Conservation (phyloP, 2,329 filamentous ascomycete genomes). For the Nothophaeocryptopus gaeumannii region DNA sequence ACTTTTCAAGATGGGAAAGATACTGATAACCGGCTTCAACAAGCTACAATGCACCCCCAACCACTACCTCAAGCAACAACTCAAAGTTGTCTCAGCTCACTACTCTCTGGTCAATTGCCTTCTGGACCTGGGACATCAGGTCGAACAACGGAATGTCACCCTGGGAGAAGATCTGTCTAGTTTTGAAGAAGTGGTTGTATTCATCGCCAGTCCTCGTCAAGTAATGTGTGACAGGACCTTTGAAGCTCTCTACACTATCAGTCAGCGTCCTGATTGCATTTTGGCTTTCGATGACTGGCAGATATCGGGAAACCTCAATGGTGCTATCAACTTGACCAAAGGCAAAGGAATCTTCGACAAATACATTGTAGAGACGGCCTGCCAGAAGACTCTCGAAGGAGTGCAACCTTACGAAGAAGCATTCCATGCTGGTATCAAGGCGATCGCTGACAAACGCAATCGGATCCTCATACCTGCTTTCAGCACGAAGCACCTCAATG, state of each 20-base stretch:
- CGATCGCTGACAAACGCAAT: neutral
- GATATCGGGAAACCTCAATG: neutral
- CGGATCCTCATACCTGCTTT: constrained; percentile 1
- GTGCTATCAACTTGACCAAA: neutral
- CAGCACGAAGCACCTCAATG: neutral
- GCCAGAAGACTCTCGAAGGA: neutral
- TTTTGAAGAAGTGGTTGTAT: constrained; percentile 7
- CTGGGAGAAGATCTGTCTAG: constrained; percentile 1
- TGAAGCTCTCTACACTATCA: constrained; percentile 2
- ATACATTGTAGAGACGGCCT: neutral
- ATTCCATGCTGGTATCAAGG: neutral
- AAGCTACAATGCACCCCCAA: constrained; percentile 1
- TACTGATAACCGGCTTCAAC: constrained; percentile 10
- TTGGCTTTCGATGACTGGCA: constrained; percentile 11
- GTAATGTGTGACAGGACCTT: neutral
- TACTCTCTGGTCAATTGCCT: constrained; percentile 12
- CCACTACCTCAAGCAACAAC: constrained; percentile 4
- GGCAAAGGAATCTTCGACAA: neutral
- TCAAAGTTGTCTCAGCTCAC: constrained; percentile 7
- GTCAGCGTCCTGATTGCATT: constrained; percentile 5
- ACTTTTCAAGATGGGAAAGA: neutral
- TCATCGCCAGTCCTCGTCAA: constrained; percentile 1
- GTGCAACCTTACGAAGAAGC: constrained; percentile 1
- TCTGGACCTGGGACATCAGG: constrained; percentile 4
- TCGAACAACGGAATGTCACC: constrained; percentile 1